Evolutionary conservation across 306 rosid genomes (phyloP).

Genomic region (Comarum palustre): DNA sequence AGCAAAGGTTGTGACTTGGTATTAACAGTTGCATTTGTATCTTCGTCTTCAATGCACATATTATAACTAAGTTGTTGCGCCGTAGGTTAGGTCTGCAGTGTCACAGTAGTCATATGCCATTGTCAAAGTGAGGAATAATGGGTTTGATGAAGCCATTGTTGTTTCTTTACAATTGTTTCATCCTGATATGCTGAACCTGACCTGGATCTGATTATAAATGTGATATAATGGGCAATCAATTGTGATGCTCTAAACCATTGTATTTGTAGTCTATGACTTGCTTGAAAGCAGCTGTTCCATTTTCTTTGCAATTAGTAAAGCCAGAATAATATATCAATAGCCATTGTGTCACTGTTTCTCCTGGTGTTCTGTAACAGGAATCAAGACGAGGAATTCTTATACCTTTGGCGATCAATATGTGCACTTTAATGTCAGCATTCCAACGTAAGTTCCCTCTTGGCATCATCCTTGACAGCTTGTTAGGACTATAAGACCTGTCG

Average conservation of each 20-base stretch:
- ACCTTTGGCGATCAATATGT: slow-evolving; percentile 82
- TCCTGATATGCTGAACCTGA: neutral
- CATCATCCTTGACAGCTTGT: neutral
- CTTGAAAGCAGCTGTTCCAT: neutral
- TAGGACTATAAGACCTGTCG: neutral
- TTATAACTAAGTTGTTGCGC: neutral
- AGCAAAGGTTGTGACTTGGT: neutral
- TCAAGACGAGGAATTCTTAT: slow-evolving; percentile 58
- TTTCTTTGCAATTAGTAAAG: neutral
- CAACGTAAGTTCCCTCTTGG: slow-evolving; percentile 40
- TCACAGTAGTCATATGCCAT: neutral
- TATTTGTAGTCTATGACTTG: neutral
- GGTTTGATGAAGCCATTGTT: neutral
- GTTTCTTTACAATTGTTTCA: neutral
- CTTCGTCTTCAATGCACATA: neutral
- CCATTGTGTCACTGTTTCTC: neutral
- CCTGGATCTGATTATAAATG: neutral
- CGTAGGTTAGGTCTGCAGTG: neutral
- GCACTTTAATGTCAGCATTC: slow-evolving; percentile 84
- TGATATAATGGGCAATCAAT: neutral
- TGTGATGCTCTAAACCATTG: neutral
- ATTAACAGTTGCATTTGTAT: neutral
- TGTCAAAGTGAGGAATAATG: neutral
- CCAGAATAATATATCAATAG: neutral
- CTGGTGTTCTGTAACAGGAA: slow-evolving; percentile 42